Conservation (phyloP, 2,329 filamentous ascomycete genomes). For the Xenoacremonium recifei region DNA sequence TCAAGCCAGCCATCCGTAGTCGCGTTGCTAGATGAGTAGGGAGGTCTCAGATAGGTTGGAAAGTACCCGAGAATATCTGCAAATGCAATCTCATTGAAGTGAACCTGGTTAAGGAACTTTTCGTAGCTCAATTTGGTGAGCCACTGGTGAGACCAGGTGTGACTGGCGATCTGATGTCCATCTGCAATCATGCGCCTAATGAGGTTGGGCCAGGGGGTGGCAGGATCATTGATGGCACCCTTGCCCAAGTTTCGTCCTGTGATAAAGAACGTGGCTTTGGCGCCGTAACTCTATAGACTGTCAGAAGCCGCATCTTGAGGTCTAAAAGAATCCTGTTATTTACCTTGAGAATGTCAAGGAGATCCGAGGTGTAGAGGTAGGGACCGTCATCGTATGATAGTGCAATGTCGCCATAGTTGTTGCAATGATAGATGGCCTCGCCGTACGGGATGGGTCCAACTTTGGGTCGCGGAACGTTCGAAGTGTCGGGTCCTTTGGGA, state of each 20-base stretch:
- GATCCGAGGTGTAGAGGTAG: conserved; percentile 38
- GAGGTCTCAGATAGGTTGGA: conserved; percentile 44
- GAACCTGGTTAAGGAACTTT: conserved; percentile 39
- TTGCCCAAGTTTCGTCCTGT: conserved; percentile 37
- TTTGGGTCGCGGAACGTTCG: conserved; percentile 48
- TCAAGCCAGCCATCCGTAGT: conserved; percentile 38
- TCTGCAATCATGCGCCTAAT: conserved; percentile 47
- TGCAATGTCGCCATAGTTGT: conserved; percentile 35
- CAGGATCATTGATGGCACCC: conserved; percentile 40
- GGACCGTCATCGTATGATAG: conserved; percentile 49
- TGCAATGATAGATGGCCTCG: conserved; percentile 44
- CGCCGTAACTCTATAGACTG: conserved; percentile 27
- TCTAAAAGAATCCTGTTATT: neutral
- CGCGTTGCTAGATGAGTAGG: conserved; percentile 44
- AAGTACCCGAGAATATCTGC: conserved; percentile 39
- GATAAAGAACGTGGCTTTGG: conserved; percentile 39
- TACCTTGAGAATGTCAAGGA: conserved; percentile 38
- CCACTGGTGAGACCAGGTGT: conserved; percentile 46
- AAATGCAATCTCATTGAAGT: conserved; percentile 42
- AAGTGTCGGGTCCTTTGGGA: conserved; percentile 51
- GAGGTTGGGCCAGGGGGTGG: conserved; percentile 32
- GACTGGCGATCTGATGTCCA: conserved; percentile 61
- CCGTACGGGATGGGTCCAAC: conserved; percentile 56
- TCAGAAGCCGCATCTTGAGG: neutral
- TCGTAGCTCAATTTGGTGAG: conserved; percentile 34